phyloP scores from a whole-genome alignment of 1,284 basidiomycete genomes.

The Xerocomus amazonicus region DNA sequence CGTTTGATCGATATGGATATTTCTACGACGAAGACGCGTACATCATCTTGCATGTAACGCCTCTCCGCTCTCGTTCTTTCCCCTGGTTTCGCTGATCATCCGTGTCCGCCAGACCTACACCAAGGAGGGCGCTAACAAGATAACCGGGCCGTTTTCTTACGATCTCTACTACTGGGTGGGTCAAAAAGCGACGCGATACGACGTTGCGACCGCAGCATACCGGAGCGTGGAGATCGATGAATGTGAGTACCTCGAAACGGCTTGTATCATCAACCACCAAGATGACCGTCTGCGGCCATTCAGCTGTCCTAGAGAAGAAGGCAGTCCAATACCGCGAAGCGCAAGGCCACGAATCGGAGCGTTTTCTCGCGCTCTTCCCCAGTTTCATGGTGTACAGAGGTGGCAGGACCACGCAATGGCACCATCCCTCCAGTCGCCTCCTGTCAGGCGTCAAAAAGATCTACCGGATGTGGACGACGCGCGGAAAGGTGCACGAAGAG shows the following conservation, averaged over 20 bases:
- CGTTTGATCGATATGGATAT: slow-evolving; percentile 40
- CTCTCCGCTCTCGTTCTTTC: neutral
- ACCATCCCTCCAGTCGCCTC: slow-evolving; percentile 50
- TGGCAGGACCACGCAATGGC: slow-evolving; percentile 58
- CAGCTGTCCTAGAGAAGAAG: slow-evolving; percentile 40
- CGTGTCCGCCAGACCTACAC: slow-evolving; percentile 47
- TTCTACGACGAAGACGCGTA: slow-evolving; percentile 68
- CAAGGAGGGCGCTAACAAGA: slow-evolving; percentile 36
- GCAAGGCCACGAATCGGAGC: slow-evolving; percentile 53
- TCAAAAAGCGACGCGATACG: slow-evolving; percentile 55
- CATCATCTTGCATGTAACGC: slow-evolving; percentile 54
- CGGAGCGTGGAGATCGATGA: slow-evolving; percentile 69
- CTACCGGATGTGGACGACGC: slow-evolving; percentile 41
- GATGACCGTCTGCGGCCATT: too few species aligned
- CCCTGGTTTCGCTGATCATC: neutral
- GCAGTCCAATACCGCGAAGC: slow-evolving; percentile 63
- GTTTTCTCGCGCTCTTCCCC: slow-evolving; percentile 59
- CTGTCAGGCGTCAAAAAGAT: slow-evolving; percentile 43
- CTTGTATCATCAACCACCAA: too few species aligned
- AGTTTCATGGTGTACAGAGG: slow-evolving; percentile 51
- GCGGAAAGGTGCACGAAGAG: slow-evolving; percentile 3
- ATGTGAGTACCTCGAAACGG: slow-evolving; percentile 37
- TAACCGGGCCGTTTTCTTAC: slow-evolving; percentile 42
- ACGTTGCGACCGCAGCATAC: slow-evolving; percentile 63
- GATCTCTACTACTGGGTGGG: slow-evolving; percentile 69